Percentiles rank a stretch among this genome's conserved stretches.
Evolutionary conservation across 495 filamentous ascomycete species (phyloP).

Genomic region (Lineolata rhizophorae): DNA sequence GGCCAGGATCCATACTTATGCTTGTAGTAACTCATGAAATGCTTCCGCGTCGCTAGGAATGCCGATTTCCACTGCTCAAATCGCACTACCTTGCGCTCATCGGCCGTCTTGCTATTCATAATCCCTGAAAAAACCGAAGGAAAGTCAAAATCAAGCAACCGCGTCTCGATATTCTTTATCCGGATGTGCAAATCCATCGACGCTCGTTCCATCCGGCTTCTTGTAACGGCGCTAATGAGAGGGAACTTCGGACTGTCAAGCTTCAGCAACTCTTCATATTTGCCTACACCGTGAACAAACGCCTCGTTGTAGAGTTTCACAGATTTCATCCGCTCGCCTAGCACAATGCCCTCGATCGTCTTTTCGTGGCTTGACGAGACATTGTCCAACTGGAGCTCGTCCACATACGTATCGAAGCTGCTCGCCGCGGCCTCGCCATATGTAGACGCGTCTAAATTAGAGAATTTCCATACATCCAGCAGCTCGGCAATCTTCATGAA

Average conservation of each 20-base stretch:
- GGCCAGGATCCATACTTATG: conserved; percentile 79
- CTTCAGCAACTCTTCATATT: conserved; percentile 51
- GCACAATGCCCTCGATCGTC: conserved; percentile 69
- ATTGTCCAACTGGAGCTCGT: conserved; percentile 56
- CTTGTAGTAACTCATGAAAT: conserved; percentile 59
- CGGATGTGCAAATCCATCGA: conserved; percentile 56
- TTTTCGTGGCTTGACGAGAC: conserved; percentile 68
- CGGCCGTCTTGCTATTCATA: conserved; percentile 51
- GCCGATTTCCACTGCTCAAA: conserved; percentile 64
- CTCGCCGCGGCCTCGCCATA: conserved; percentile 60
- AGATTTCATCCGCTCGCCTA: conserved; percentile 71
- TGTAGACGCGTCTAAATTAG: conserved; percentile 57
- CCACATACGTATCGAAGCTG: conserved; percentile 55
- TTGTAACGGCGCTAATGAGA: conserved; percentile 46
- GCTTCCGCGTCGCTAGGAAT: conserved; percentile 53
- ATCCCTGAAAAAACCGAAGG: conserved; percentile 77
- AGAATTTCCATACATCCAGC: conserved; percentile 54
- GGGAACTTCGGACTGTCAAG: conserved; percentile 44
- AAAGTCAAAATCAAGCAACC: conserved; percentile 71
- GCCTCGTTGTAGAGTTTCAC: conserved; percentile 71
- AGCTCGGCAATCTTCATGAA: conserved; percentile 48
- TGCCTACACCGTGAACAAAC: conserved; percentile 83
- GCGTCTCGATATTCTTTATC: conserved; percentile 37
- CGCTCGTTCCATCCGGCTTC: conserved; percentile 59
- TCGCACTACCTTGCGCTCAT: conserved; percentile 50